Percentiles rank a stretch among this genome's conserved stretches.
These are phyloP conservation scores for Canariomyces notabilis DNA, from an alignment of 2,329 filamentous ascomycete species.

Conservation along the genomic window DNA sequence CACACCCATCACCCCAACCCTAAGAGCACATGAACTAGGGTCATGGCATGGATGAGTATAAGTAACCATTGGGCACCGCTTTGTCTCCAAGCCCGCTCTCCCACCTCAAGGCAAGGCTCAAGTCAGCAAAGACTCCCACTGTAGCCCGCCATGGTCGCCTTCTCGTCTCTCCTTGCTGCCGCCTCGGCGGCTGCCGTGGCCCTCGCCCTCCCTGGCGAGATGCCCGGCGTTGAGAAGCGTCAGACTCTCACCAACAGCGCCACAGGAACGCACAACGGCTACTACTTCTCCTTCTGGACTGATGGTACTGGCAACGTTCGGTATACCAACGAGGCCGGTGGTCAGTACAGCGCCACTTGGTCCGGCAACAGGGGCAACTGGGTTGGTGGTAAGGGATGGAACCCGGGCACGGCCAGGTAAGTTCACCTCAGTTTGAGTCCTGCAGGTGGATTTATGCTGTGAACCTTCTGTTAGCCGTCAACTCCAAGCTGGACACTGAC, in stretches of 20 bases:
- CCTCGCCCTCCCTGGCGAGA: conserved; percentile 35
- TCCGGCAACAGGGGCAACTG: conserved; percentile 43
- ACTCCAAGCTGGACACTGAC: too few relatives aligned
- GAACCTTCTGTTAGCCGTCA: too few relatives aligned
- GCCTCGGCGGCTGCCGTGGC: conserved; percentile 31
- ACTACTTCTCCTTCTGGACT: conserved; percentile 58
- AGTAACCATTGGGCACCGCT: neutral
- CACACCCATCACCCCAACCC: too few relatives aligned
- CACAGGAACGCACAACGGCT: conserved; percentile 51
- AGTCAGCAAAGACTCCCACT: neutral
- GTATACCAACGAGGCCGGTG: conserved; percentile 50
- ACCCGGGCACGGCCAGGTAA: conserved; percentile 34
- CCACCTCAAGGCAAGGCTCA: neutral
- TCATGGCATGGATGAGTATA: neutral
- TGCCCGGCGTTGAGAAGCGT: conserved; percentile 30
- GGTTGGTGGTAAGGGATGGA: conserved; percentile 48
- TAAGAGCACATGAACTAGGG: neutral
- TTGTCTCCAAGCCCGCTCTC: neutral
- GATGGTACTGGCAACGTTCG: conserved; percentile 46
- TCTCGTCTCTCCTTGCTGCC: conserved; percentile 36
- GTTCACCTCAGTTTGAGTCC: neutral
- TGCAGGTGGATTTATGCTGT: too few relatives aligned
- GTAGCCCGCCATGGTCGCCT: conserved; percentile 34
- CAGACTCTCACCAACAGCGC: conserved; percentile 39
- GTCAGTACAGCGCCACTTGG: conserved; percentile 48